Percentiles rank a stretch among this genome's conserved stretches.
phyloP scores from a whole-genome alignment of 352 stramenopile species.

The Pythium angustatum region DNA sequence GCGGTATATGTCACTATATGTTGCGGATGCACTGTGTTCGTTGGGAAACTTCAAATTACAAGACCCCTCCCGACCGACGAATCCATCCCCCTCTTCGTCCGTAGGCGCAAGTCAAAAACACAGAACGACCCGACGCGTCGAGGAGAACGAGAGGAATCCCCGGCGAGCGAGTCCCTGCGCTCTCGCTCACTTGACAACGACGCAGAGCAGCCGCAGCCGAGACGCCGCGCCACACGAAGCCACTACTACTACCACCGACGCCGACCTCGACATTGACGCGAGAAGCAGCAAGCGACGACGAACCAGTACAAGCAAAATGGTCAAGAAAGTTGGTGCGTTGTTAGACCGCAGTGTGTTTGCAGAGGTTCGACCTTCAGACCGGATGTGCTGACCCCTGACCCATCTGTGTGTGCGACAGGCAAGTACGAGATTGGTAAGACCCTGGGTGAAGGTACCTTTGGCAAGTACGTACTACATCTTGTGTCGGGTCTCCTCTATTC shows the following conservation, averaged over 20 bases:
- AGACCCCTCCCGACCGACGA: slow-evolving; percentile 1
- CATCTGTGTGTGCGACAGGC: slow-evolving; percentile 43
- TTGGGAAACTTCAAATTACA: slow-evolving; percentile 12
- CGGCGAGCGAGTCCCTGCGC: too few relatives aligned
- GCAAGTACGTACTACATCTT: slow-evolving; percentile 80
- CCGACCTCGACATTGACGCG: too few relatives aligned
- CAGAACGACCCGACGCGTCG: slow-evolving; percentile 6
- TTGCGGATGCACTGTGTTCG: slow-evolving; percentile 8
- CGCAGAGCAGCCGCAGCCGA: background rate
- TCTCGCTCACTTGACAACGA: slow-evolving; percentile 18
- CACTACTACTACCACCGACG: background rate
- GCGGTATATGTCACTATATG: slow-evolving; percentile 31
- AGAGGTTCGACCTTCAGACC: too few relatives aligned
- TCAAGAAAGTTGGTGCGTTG: slow-evolving; percentile 60
- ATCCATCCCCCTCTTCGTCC: slow-evolving; percentile 12
- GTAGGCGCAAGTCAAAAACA: slow-evolving; percentile 10
- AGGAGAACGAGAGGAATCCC: too few relatives aligned
- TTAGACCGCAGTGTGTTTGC: too few relatives aligned
- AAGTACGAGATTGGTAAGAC: slow-evolving; percentile 98
- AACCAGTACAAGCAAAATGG: slow-evolving; percentile 34
- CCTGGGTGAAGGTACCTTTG: slow-evolving; percentile 96
- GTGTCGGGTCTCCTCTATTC: background rate
- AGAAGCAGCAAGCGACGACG: slow-evolving; percentile 22
- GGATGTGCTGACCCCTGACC: slow-evolving; percentile 6
- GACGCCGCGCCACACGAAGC: slow-evolving; percentile 1